Percentiles rank a stretch among this genome's conserved stretches.
These are phyloP conservation scores for Millerozyma miso DNA, from an alignment of 805 yeast genomes.

Conservation along the genomic window DNA sequence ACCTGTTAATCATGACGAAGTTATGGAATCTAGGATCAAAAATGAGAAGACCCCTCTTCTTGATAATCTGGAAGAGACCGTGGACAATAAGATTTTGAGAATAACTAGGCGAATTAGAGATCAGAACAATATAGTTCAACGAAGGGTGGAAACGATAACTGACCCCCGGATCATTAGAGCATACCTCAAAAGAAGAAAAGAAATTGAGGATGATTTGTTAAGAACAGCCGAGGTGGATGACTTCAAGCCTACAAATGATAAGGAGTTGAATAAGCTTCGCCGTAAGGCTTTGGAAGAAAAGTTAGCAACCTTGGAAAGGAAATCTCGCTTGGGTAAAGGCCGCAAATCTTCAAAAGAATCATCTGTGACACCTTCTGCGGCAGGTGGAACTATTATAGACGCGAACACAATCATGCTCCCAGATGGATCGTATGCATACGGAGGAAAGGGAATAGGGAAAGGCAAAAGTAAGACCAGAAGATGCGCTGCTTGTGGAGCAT, in stretches of 20 bases:
- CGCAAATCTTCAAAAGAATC: constrained; percentile 31
- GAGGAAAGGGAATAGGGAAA: constrained; percentile 70
- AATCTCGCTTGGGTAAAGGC: constrained; percentile 38
- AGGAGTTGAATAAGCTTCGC: constrained; percentile 73
- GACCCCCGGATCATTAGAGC: constrained; percentile 88
- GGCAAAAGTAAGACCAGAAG: constrained; percentile 72
- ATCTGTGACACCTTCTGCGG: constrained; percentile 38
- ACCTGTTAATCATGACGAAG: constrained; percentile 30
- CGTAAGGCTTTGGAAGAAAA: constrained; percentile 77
- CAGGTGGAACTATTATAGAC: constrained; percentile 39
- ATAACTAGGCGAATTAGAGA: constrained; percentile 81
- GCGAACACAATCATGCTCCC: constrained; percentile 42
- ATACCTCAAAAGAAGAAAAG: constrained; percentile 68
- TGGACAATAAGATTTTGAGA: constrained; percentile 24
- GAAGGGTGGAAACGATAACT: constrained; percentile 70
- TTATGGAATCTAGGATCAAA: constrained; percentile 29
- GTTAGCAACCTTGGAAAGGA: constrained; percentile 75
- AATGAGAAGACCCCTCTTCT: constrained; percentile 32
- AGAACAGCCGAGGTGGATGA: constrained; percentile 67
- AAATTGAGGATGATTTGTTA: constrained; percentile 50
- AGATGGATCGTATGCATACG: constrained; percentile 42
- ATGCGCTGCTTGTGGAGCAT: constrained; percentile 93
- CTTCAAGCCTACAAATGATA: constrained; percentile 73
- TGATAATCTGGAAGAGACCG: constrained; percentile 23
- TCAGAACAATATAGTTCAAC: constrained; percentile 78